phyloP scores from a whole-genome alignment of 441 rosid species.

The Melastoma candidum region DNA sequence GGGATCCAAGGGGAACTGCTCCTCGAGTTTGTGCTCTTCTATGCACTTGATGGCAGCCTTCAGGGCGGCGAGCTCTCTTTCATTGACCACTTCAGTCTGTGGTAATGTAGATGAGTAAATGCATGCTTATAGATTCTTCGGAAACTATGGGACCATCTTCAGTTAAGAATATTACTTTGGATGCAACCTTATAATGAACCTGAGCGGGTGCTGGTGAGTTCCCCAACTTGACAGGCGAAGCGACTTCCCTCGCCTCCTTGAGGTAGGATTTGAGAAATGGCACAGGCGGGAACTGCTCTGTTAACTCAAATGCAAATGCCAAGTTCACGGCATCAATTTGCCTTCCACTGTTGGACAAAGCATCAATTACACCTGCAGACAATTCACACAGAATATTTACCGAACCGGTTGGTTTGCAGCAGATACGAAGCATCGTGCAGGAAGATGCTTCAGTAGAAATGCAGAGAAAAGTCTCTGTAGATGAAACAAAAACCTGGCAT shows the following conservation, averaged over 20 bases:
- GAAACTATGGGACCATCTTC: background rate
- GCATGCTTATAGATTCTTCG: background rate
- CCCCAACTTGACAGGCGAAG: slow-evolving; percentile 55
- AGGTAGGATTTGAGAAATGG: slow-evolving; percentile 71
- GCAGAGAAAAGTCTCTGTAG: no score
- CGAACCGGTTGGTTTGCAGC: no score
- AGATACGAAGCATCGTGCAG: no score
- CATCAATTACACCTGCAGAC: slow-evolving; percentile 69
- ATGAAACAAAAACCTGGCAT: slow-evolving; percentile 72
- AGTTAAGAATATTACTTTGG: background rate
- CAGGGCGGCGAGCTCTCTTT: slow-evolving; percentile 72
- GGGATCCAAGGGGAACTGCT: slow-evolving; percentile 59
- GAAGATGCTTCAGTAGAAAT: no score
- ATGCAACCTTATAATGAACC: slow-evolving; percentile 25
- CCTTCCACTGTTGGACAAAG: slow-evolving; percentile 71
- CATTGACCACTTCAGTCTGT: slow-evolving; percentile 67
- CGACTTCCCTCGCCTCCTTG: slow-evolving; percentile 63
- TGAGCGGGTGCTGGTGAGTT: slow-evolving; percentile 47
- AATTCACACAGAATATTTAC: slow-evolving; percentile 7
- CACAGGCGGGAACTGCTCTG: slow-evolving; percentile 66
- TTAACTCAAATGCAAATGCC: slow-evolving; percentile 94
- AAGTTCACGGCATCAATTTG: slow-evolving; percentile 95
- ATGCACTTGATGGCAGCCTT: slow-evolving; percentile 85
- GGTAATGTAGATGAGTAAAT: slow-evolving; percentile 2
- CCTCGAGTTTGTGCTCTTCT: slow-evolving; percentile 89